Base-by-base conservation (phyloP, 2,329 filamentous ascomycete genomes). In the Aureobasidium melanogenum region DNA sequence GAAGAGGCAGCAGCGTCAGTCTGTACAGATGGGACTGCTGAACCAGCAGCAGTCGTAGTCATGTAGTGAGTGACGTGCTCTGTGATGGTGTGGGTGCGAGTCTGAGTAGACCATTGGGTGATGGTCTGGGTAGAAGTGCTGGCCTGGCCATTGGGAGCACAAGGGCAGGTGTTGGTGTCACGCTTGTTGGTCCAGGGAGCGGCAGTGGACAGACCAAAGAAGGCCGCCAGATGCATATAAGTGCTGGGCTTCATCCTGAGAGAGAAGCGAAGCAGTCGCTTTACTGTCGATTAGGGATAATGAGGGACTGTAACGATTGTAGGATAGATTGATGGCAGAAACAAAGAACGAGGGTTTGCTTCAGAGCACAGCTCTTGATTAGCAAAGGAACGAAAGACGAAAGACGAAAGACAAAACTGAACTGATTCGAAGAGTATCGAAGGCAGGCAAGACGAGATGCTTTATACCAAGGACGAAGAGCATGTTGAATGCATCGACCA, bases 341-440 rank as follows among this genome's bases (percentile, higher is more conserved):
- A 59, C 44, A 59, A 41, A 59, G 22, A 50, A 41, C 56, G 44
- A 41, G n/a, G 36, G n/a, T 41, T 26, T 39, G 44, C 43, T 30
- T 48, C 56, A 59, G 56, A 59, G 56, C 56, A 59, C 54, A 59
- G 44, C 56, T 59, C 56, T 48, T 41, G 56, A 39, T 47, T 47
- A 22, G 41, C 54, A 47, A 57, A 48, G 43, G 41, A 38, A 58
- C 19, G 55, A 58, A 58, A 39, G 55, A 48, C 52, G 39, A 57
- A 22, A 28, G 39, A 43, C n/a, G 32, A 50, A 59, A 48, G 55
- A 41, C 55, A 44, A 59, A 28, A 34, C 46, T 46, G 28, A 41
- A 41, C 26, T 57, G 54, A 47, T 57, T n/a, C 19, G 15, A 57
- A 47, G 15, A 57, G 41, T 26, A 46, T 9, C 47, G 41, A 57